Base-by-base conservation (phyloP, 306 rosid species). In the Cucurbita ficifolia region DNA sequence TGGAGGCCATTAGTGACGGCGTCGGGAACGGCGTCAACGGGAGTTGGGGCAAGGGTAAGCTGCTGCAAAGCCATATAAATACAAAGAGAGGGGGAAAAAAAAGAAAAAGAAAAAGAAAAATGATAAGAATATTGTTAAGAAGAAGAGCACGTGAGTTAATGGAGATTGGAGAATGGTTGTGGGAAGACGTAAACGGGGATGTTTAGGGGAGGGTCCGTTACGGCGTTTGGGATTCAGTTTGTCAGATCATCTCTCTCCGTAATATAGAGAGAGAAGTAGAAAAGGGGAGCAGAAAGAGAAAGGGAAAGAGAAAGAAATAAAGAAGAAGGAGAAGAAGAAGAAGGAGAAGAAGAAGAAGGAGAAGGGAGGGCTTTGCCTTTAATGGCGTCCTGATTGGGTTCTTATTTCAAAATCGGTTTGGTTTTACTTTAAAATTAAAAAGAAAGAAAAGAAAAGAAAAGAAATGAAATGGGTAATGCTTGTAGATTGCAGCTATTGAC, bases 1-100 rank as follows among this genome's bases (percentile, higher is more conserved):
- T 87, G 79, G 53, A 80, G 74, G 84, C 87, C 94, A 89, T 86
- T 84, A 38, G 70, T 80, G 10, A 49, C 79, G 14, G 77, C 85
- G 84, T 80, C 83, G 8, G 72, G 1, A 21, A 79, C 84, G 77
- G 75, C 85, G 79, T 86, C 90, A 71, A 72, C 84, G 74, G 84
- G 42, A 52, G 76, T 83, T 17, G 59, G 84, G 42, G 69, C 76
- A 22, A 76, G 74, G 14, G 80, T 74, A 48, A 84, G 70, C 72
- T 82, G 87, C 56, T 85, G 96, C 69, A 87, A 54, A 77, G 91
- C 90, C 98, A 93, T 93, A 22, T 73, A 43, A 60, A 72, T 29
- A 29, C 2, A 29, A 29, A 29, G 33, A 29, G 33, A 2, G 33
- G 29, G 2, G 2, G 2, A 24, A 40, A 17, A 9, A 0, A 75